Evolutionary conservation across 1,284 basidiomycete species (phyloP), one percentile per base, ranked within the genome.

Genomic region (Phylloporus gajari): DNA sequence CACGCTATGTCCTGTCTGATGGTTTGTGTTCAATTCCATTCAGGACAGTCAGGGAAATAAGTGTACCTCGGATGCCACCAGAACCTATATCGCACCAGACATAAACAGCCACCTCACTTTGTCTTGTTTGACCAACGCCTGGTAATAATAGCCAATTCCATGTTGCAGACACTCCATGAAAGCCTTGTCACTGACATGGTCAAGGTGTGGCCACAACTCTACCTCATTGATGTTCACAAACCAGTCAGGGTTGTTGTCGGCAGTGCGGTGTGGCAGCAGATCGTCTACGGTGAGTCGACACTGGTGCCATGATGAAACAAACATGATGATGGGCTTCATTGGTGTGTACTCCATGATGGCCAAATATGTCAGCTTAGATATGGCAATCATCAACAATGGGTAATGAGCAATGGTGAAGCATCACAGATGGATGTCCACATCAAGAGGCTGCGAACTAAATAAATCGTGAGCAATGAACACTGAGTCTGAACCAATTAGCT

Each of bases 361-460:
- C 21, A 99, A 90, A 81, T 99, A 99, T 0, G 97, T 95, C 0
- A 97, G 98, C 83, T 99, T 99, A 38, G 97, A 97, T 97, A 99
- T 99, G 46, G 97, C 91, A 72, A 99, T 95, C 97, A 99, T 99
- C 69, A 99, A 87, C 0, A 96, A 98, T 0, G 98, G 97, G 91
- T 98, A 99, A 80, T 99, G 98, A 17, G 97, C 95, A 60, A 98
- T 95, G 62, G 91, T 92, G 88, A 98, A 99, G 63, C 94, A 96
- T 81, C 99, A 97, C 15, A 99, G 86, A 79, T 99, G 97, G 65
- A 99, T 97, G 76, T 99, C 97, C 91, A 99, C 94, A 73, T 98
- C 97, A 5, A 98, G 86, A 4, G 97, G 97, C 44, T 97, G 94
- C 27, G 97, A 96, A 78, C 95, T 95, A 79, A 12, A 72, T 2